Evolutionary conservation across 2,329 filamentous ascomycete genomes (phyloP).

Genomic region (Alternaria viburni): DNA sequence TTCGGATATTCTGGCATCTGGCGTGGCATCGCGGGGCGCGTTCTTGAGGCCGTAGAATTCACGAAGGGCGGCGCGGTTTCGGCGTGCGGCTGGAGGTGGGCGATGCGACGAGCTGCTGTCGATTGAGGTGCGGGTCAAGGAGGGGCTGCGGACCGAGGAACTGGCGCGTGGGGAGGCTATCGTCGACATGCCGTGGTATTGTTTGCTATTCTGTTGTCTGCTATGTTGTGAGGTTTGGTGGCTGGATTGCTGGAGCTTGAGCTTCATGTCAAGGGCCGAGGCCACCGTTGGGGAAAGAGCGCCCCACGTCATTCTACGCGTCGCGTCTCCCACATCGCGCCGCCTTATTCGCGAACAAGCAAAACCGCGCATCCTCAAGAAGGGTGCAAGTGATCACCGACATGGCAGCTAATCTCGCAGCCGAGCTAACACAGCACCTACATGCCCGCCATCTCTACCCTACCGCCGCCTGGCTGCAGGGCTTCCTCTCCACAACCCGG

Average conservation of each 20-base stretch:
- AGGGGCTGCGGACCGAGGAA: constrained; percentile 69
- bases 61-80: constrained; percentile 85
- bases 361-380: not conserved
- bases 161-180: constrained; percentile 66
- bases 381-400: constrained; percentile 9
- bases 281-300: constrained; percentile 14
- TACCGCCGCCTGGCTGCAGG: constrained; percentile 67
- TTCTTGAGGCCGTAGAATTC: constrained; percentile 90
- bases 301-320: constrained; percentile 31
- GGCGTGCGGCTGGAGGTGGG: constrained; percentile 55
- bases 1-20: constrained; percentile 39
- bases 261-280: constrained; percentile 28
- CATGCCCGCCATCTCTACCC: constrained; percentile 62
- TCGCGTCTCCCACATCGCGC: constrained; percentile 23
- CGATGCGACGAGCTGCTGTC: constrained; percentile 34
- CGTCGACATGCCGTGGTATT: constrained; percentile 58
- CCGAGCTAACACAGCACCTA: constrained; percentile 60
- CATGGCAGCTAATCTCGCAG: constrained; percentile 37
- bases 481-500: constrained; percentile 64
- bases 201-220: not conserved
- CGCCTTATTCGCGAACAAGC: not conserved
- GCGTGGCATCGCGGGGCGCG: constrained; percentile 39
- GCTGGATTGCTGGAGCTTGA: constrained; percentile 1
- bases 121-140: constrained; percentile 80
- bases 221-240: not conserved